phyloP scores from a whole-genome alignment of 805 yeast genomes.

The Lipomyces chichibuensis region DNA sequence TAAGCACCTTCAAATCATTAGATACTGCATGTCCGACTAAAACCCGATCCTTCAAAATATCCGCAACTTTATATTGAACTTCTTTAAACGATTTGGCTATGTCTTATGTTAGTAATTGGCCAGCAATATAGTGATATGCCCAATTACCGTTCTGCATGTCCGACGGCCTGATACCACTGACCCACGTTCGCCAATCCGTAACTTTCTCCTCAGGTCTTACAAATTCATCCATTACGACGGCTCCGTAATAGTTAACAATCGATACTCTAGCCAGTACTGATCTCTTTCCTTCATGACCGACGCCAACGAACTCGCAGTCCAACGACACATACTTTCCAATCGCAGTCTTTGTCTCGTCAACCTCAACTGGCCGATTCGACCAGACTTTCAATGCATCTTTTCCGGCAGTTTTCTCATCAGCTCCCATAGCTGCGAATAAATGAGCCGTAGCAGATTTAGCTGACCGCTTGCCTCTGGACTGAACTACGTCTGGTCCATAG shows the following conservation, averaged over 20 bases:
- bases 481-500: constrained; percentile 31
- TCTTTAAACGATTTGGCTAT: constrained; percentile 65
- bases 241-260: constrained; percentile 80
- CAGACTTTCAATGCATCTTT: background rate
- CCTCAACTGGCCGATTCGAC: constrained; percentile 28
- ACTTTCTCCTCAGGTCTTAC: constrained; percentile 77
- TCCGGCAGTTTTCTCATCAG: constrained; percentile 2
- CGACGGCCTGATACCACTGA: constrained; percentile 76
- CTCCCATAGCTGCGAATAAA: constrained; percentile 24
- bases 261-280: constrained; percentile 86
- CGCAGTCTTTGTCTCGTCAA: constrained; percentile 35
- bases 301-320: constrained; percentile 95
- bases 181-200: constrained; percentile 92
- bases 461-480: background rate
- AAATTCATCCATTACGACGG: constrained; percentile 67
- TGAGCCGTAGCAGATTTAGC: constrained; percentile 24
- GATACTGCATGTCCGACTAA: constrained; percentile 85
- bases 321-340: constrained; percentile 78
- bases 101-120: background rate
- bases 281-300: constrained; percentile 67
- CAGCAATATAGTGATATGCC: background rate
- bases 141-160: constrained; percentile 55
- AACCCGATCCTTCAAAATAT: constrained; percentile 57
- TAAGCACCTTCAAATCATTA: constrained; percentile 72
- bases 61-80: constrained; percentile 62